Percentiles rank a stretch among this genome's conserved stretches.
These are phyloP conservation scores for Deinandra increscens DNA, from an alignment of 129 eudicot species.

Conservation along the genomic window DNA sequence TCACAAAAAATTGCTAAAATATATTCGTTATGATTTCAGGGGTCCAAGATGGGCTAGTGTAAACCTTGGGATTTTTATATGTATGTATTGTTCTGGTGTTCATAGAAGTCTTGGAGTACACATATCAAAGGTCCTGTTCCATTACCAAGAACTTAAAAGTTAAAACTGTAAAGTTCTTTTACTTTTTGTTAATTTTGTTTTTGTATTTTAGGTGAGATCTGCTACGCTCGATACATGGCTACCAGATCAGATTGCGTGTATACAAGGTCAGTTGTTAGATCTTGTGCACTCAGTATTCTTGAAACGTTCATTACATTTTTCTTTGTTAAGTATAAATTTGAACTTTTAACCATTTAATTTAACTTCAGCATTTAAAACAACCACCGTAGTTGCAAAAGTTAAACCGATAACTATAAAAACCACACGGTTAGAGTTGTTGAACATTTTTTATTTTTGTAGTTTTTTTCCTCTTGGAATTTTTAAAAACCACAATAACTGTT, in stretches of 20 bases:
- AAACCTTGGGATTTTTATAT: constrained; percentile 81
- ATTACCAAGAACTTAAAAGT: constrained; percentile 13
- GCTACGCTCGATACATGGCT: constrained; percentile 78
- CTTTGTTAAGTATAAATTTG: not conserved
- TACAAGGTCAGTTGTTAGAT: constrained; percentile 49
- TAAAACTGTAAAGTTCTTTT: not conserved
- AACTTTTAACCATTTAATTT: not conserved
- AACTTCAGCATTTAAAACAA: not conserved
- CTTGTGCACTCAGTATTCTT: not conserved
- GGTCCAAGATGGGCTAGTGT: constrained; percentile 94
- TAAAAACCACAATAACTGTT: not conserved
- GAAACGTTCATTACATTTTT: not conserved
- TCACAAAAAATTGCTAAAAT: not conserved
- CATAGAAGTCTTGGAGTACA: constrained; percentile 99
- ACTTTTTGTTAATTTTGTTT: not conserved
- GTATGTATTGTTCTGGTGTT: constrained; percentile 93
- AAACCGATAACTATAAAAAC: not conserved
- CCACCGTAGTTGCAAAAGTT: not conserved
- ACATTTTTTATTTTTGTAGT: not conserved
- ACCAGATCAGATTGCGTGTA: constrained; percentile 65
- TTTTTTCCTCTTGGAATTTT: not conserved
- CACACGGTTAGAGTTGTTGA: not conserved
- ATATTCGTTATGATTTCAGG: constrained; percentile 37
- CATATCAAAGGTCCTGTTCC: constrained; percentile 70
- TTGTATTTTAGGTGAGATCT: constrained; percentile 59